Percentiles rank a stretch among this genome's conserved stretches.
Evolutionary conservation across 1,284 basidiomycete genomes (phyloP).

Genomic region (Gymnopus androsaceus): DNA sequence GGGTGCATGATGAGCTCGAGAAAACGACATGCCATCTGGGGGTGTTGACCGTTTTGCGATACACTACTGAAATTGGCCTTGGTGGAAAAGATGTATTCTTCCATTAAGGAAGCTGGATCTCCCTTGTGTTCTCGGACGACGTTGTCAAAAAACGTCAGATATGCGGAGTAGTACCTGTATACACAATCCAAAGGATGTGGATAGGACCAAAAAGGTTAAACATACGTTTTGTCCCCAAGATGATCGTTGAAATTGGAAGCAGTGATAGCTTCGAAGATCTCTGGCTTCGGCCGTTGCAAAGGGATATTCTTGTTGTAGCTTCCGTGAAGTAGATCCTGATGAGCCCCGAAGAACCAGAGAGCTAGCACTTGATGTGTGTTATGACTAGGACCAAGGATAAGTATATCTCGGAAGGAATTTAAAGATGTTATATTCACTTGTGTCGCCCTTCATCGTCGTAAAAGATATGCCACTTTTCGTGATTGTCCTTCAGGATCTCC

Average conservation of each 20-base stretch:
- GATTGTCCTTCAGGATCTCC: slow-evolving; percentile 41
- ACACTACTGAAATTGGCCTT: slow-evolving; percentile 46
- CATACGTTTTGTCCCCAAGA: slow-evolving; percentile 50
- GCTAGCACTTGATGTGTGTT: slow-evolving; percentile 52
- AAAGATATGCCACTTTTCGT: slow-evolving; percentile 45
- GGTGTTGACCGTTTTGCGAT: slow-evolving; percentile 31
- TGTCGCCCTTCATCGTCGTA: slow-evolving; percentile 46
- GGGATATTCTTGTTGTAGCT: slow-evolving; percentile 42
- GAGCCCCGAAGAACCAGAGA: slow-evolving; percentile 51
- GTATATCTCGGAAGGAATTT: neutral
- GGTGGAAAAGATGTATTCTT: slow-evolving; percentile 60
- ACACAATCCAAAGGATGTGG: slow-evolving; percentile 32
- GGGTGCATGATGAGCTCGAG: slow-evolving; percentile 64
- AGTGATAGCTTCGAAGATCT: slow-evolving; percentile 45
- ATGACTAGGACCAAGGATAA: slow-evolving; percentile 40
- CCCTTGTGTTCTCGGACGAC: slow-evolving; percentile 48
- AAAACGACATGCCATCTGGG: slow-evolving; percentile 64
- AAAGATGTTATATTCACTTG: slow-evolving; percentile 38
- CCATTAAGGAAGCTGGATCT: slow-evolving; percentile 44
- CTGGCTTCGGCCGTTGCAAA: slow-evolving; percentile 39
- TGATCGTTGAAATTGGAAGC: slow-evolving; percentile 49
- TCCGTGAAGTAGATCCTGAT: slow-evolving; percentile 39
- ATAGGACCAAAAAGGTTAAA: slow-evolving; percentile 7
- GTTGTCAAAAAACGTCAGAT: slow-evolving; percentile 56
- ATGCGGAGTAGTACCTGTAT: slow-evolving; percentile 57